Base-by-base conservation (phyloP, 2,329 filamentous ascomycete genomes). In the Fusarium torulosum region DNA sequence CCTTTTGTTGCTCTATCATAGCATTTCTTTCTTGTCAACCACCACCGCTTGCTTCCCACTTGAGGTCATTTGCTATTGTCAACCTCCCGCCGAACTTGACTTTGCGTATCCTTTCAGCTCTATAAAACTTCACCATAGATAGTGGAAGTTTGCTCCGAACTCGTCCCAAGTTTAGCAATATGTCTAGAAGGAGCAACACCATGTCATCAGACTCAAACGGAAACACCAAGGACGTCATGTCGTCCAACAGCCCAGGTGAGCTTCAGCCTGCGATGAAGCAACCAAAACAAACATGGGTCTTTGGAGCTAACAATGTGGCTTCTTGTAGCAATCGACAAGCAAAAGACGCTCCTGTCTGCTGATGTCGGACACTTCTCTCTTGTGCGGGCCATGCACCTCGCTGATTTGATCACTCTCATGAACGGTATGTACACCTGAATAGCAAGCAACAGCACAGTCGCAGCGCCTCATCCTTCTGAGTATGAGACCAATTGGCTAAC, bases 361-460 rank as follows among this genome's bases (percentile, higher is more conserved):
- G 86, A 93, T 66, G 86, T 86, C 9, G 90, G 91, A 38, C 92
- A 94, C 82, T 94, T 94, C 79, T 89, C 87, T 41, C 83, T 90
- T 65, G 81, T 90, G 44, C 84, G 85, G 60, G 88, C 88, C 55
- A 86, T 96, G 77, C 90, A 97, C 78, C 84, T 96, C 75, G 90
- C 94, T 68, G 88, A 97, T 80, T 83, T 94, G 73, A 93, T 97
- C 80, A 94, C 93, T 29, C 88, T 95, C 79, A 79, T 95, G 78
- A 92, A 96, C 78, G 86, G 93, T 90, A 81, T 56, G 77, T 57
- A 63, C 43, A 41, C 51, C 40, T 35, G 27, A 20, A 23, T 15
- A 19, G 20, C 23, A n/a, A 19, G 31, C 27, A 23, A 10, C 35
- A 25, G 11, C 27, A 35, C 54, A 43, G 53, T 55, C 38, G 44